A percentile compares a stretch with the other conserved stretches of the same genome.
These are phyloP conservation scores for Scutellaria baicalensis DNA, from an alignment of 257 asterid species.

Conservation along the genomic window DNA sequence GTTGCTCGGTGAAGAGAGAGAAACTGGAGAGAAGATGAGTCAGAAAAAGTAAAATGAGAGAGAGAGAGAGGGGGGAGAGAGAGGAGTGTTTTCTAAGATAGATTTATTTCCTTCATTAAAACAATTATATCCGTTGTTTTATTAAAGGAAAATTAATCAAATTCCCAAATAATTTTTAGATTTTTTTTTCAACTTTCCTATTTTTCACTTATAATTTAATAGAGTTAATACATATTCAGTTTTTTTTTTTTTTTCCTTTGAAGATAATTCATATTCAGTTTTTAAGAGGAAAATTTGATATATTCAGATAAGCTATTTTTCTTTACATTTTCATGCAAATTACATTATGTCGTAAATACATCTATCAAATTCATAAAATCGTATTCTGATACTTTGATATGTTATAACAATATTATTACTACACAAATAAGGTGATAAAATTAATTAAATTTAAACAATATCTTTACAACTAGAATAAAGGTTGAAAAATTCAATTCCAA, in stretches of 20 bases:
- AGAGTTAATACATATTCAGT: neutral
- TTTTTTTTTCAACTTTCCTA: neutral
- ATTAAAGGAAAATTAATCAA: neutral
- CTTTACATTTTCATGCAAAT: neutral
- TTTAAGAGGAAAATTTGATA: neutral
- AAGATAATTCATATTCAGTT: neutral
- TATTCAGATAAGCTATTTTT: neutral
- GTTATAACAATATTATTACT: no score
- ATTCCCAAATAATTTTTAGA: neutral
- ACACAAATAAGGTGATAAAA: no score
- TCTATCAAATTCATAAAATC: no score
- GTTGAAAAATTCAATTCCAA: constrained; percentile 13
- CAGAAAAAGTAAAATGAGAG: constrained; percentile 10
- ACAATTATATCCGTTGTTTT: neutral
- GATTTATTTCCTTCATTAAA: constrained; percentile 16
- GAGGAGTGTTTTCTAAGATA: neutral
- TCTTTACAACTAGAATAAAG: neutral
- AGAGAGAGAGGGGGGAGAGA: neutral
- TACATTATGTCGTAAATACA: no score
- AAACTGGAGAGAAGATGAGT: constrained; percentile 10
- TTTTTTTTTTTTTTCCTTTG: no score
- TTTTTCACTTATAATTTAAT: neutral
- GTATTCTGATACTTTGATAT: no score
- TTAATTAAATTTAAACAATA: no score
- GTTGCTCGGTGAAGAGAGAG: constrained; percentile 19